Base-by-base conservation (phyloP, 192 early-diverging fungal genomes). In the Coemansia sp. region DNA sequence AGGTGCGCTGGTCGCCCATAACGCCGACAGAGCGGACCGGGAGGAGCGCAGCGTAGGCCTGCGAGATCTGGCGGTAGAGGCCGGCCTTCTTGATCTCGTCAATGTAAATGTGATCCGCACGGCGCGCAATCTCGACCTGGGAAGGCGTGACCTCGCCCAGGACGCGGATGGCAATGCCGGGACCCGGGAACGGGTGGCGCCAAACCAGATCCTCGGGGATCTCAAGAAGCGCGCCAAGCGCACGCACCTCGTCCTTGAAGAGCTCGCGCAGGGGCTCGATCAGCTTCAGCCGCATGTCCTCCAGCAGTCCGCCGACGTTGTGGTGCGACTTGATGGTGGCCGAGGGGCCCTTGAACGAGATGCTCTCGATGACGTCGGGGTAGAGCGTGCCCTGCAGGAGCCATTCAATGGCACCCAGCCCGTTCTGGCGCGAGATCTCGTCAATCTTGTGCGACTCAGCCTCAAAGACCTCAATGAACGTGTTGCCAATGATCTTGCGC, bases 241-340 rank as follows among this genome's bases (percentile, higher is more conserved):
- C 92, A 65, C 97, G 93, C 60, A 99, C 97, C 86, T 99, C 97
- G 81, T 99, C 92, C 88, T 99, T 99, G 88, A 99, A 99, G 48
- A 99, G 88, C 84, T 99, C 95, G 63, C 97, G 92, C 48, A 99
- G 88, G 59, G 97, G 97, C 83, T 99, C 97, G 69, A 98, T 98
- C 39, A 99, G 86, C 87, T 98, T 98, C 61, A 98, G 80, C 61
- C 95, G 95, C 95, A 99, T 97, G 85, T 98, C 88, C 70, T 96
- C 93, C 61, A 94, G 86, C 26, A 98, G 87, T 58, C 97, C 97
- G 67, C 97, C 97, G 52, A 99, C 97, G 73, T 99, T 99, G 86
- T 99, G 97, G 82, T 99, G 97, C 44, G 97, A 96, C 87, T 99
- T 99, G 85, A 99, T 99, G 65, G 94, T 97, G 16, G 95, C 97